Base-by-base conservation (phyloP, 2,329 filamentous ascomycete genomes). In the Ciborinia camelliae region DNA sequence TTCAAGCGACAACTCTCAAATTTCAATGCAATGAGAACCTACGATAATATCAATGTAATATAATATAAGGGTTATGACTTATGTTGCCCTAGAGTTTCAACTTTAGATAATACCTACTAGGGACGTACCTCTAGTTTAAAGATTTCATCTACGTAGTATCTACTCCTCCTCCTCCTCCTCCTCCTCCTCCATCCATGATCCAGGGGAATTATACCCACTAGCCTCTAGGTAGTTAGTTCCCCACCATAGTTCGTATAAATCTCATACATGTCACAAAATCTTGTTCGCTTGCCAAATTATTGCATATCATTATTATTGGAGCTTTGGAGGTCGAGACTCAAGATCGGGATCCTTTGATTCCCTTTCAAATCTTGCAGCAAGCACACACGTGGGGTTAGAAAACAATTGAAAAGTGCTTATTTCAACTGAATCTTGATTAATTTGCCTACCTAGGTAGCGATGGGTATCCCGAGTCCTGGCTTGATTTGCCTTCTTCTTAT, bases 211-310 rank as follows among this genome's bases (percentile, higher is more conserved):
- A 30, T 28, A 55, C 37, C n/a, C 15, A n/a, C n/a, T n/a, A n/a
- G n/a, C n/a, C n/a, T n/a, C n/a, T n/a, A n/a, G n/a, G n/a, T n/a
- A 26, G 9, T 10, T 8, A 26, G 12, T 41, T 61, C 58, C 52
- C 58, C 58, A 61, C 47, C 45, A 39, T 60, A 12, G 45, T 61
- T 61, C 58, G 32, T 61, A 61, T 51, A 32, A 51, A 61, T 41
- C 47, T 51, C 58, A 51, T 10, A 43, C 58, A n/a, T 26, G 7
- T 10, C 41, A 45, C 20, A 4, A 23, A 37, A 12, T 20, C 45
- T 15, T 23, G 20, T 26, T 35, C 51, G 12, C 4, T 9, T 37
- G n/a, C 18, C 32, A n/a, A 48, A 39, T 61, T 51, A 23, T n/a
- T n/a, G n/a, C n/a, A n/a, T n/a, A n/a, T n/a, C n/a, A n/a, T n/a